Evolutionary conservation across 148 eudicot species (phyloP).

Genomic region (Persicaria maculosa): DNA sequence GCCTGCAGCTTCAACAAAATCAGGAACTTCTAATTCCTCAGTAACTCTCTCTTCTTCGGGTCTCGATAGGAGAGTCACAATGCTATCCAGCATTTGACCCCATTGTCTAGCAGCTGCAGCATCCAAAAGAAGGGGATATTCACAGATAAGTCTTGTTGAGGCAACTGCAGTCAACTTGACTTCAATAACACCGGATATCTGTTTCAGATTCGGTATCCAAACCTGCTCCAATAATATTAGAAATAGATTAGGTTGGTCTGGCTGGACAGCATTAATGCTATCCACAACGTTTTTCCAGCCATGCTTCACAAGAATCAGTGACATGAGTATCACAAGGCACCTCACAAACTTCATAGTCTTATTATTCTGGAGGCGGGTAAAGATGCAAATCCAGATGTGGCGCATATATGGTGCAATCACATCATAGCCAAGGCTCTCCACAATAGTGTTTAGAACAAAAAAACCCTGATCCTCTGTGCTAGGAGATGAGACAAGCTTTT

Average conservation of each 20-base stretch:
- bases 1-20: slow-evolving; percentile 63
- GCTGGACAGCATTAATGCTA: slow-evolving; percentile 57
- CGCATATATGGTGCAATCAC: slow-evolving; percentile 50
- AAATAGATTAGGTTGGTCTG: slow-evolving; percentile 34
- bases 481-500: slow-evolving; percentile 50
- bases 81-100: slow-evolving; percentile 90
- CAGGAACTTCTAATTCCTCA: slow-evolving; percentile 86
- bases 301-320: slow-evolving; percentile 81
- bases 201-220: slow-evolving; percentile 84
- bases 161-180: slow-evolving; percentile 81
- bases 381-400: slow-evolving; percentile 52
- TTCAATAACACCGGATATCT: slow-evolving; percentile 74
- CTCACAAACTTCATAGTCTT: slow-evolving; percentile 61
- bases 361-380: slow-evolving; percentile 57
- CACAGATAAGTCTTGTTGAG: slow-evolving; percentile 76
- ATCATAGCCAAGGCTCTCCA: slow-evolving; percentile 74
- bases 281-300: slow-evolving; percentile 63
- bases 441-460: slow-evolving; percentile 81
- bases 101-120: slow-evolving; percentile 48
- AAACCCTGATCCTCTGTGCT: slow-evolving; percentile 92
- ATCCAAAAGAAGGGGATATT: slow-evolving; percentile 51
- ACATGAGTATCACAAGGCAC: slow-evolving; percentile 70
- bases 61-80: slow-evolving; percentile 73
- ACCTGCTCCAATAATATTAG: slow-evolving; percentile 59
- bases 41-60: slow-evolving; percentile 87